Evolutionary conservation across 164 flowering plant genomes (phyloP).

Genomic region (Litsea cubeba): DNA sequence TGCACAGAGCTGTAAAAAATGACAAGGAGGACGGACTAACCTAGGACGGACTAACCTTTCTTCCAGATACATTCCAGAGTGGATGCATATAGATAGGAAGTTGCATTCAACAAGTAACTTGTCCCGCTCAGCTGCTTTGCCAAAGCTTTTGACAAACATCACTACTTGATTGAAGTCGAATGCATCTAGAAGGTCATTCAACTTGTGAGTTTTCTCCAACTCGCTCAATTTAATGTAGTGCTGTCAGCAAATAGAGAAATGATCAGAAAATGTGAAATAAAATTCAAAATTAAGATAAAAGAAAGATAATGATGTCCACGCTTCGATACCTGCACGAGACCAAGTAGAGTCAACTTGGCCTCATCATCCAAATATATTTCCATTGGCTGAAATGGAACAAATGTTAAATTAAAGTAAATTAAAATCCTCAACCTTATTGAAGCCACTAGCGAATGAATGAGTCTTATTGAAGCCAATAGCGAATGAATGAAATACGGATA

Average conservation of each 20-base stretch:
- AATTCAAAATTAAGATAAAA: not conserved
- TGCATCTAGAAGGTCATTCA: constrained; percentile 97
- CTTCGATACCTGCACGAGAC: constrained; percentile 81
- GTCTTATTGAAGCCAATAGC: too few relatives aligned
- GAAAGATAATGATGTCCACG: not conserved
- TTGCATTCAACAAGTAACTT: constrained; percentile 83
- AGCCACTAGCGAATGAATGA: too few relatives aligned
- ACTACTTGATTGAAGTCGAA: constrained; percentile 98
- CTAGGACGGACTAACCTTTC: constrained; percentile 61
- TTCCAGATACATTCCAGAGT: constrained; percentile 96
- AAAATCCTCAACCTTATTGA: constrained; percentile 56
- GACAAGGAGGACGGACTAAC: constrained; percentile 16
- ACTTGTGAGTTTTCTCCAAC: constrained; percentile 83
- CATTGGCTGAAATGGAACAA: constrained; percentile 94
- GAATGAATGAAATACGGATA: constrained; percentile 42
- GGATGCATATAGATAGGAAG: constrained; percentile 95
- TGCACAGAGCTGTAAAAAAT: too few relatives aligned
- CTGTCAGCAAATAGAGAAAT: constrained; percentile 28
- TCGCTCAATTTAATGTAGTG: constrained; percentile 95
- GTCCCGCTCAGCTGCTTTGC: constrained; percentile 17
- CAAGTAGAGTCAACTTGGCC: constrained; percentile 93
- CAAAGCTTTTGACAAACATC: constrained; percentile 90
- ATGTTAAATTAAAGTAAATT: constrained; percentile 60
- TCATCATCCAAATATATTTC: constrained; percentile 98
- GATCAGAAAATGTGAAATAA: not conserved